Conservation (phyloP, 2,329 filamentous ascomycete species). For the Iodosphaeria phyllophila region DNA sequence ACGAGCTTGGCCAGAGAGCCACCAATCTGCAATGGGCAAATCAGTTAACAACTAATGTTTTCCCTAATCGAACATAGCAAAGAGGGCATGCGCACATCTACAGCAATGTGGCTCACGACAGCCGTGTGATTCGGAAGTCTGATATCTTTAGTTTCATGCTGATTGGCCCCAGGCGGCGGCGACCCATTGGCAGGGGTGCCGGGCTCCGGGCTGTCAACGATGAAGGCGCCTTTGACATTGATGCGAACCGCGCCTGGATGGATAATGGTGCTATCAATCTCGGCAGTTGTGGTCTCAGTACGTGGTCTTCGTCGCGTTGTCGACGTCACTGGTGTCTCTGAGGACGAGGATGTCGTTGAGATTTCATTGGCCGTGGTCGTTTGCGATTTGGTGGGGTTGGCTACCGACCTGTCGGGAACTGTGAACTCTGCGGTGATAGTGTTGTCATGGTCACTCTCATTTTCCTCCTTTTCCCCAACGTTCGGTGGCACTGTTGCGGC, state of each 20-base stretch:
- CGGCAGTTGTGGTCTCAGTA: conserved; percentile 29
- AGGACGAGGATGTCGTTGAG: neutral
- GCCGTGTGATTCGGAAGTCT: conserved; percentile 89
- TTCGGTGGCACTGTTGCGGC: no score
- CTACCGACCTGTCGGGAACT: no score
- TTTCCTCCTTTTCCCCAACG: no score
- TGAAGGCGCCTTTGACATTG: conserved; percentile 92
- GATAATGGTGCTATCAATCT: conserved; percentile 41
- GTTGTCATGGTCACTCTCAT: no score
- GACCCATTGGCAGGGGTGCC: conserved; percentile 28
- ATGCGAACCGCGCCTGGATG: conserved; percentile 66
- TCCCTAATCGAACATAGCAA: no score
- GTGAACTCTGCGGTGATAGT: no score
- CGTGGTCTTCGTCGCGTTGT: conserved; percentile 11
- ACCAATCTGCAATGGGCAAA: conserved; percentile 49
- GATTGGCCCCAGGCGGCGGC: conserved; percentile 17
- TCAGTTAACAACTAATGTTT: conserved; percentile 1
- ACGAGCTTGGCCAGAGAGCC: conserved; percentile 92
- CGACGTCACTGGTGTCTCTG: conserved; percentile 4
- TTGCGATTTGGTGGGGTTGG: no score
- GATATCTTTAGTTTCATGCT: conserved; percentile 74
- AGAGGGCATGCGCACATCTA: conserved; percentile 51
- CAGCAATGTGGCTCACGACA: conserved; percentile 88
- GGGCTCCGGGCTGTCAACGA: conserved; percentile 64
- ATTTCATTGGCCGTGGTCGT: neutral